Evolutionary conservation across 306 rosid species (phyloP).

Genomic region (Vachellia pachyceras): DNA sequence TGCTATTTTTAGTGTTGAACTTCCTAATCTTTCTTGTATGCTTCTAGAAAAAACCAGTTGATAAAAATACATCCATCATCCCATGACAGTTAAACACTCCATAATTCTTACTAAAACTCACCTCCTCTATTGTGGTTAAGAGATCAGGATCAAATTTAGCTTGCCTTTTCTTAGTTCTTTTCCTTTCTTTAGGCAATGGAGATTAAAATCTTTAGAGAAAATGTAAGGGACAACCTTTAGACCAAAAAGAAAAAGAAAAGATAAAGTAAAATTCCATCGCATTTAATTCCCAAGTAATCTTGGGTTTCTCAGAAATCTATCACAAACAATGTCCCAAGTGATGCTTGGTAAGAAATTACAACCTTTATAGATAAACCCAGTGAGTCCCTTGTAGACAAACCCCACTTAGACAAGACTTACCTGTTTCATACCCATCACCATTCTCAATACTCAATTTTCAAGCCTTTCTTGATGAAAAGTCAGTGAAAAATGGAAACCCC

Average conservation of each 20-base stretch:
- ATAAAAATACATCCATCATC: background rate
- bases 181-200: conserved; percentile 37
- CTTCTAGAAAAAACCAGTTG: too few species aligned
- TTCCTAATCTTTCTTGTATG: too few species aligned
- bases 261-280: background rate
- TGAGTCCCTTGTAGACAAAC: too few species aligned
- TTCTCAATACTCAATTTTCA: too few species aligned
- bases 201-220: conserved; percentile 33
- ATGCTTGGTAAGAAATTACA: too few species aligned
- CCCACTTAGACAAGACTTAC: too few species aligned
- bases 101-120: conserved; percentile 46
- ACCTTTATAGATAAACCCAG: too few species aligned
- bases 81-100: background rate
- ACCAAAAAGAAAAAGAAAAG: background rate
- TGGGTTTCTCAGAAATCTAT: conserved; percentile 28
- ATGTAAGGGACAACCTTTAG: conserved; percentile 8
- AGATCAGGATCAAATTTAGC: conserved; percentile 47
- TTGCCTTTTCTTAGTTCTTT: conserved; percentile 44
- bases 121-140: conserved; percentile 34
- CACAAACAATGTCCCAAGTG: conserved; percentile 19
- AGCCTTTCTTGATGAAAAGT: too few species aligned
- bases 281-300: conserved; percentile 3
- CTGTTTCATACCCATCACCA: too few species aligned
- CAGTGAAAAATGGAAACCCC: too few species aligned
- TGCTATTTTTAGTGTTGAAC: too few species aligned